Evolutionary conservation across 192 early-diverging fungal genomes (phyloP).

Genomic region (Rhizophagus clarus): DNA sequence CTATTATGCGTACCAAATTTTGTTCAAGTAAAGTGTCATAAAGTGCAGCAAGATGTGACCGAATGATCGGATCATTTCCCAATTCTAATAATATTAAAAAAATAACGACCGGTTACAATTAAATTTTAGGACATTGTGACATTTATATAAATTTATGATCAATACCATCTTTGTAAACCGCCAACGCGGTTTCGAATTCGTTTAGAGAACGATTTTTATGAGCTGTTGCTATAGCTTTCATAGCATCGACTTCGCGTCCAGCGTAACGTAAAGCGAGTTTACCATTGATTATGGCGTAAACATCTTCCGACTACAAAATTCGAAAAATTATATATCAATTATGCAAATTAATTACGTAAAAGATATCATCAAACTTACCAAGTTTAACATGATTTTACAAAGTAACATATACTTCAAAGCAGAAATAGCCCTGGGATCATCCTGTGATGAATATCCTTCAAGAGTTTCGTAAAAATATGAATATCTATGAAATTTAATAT

Average conservation of each 20-base stretch:
- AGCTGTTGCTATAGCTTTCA: conserved; percentile 92
- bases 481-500: conserved; percentile 30
- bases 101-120: not conserved
- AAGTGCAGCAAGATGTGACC: conserved; percentile 85
- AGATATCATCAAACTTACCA: conserved; percentile 53
- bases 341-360: conserved; percentile 8
- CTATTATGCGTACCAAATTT: conserved; percentile 95
- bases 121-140: not conserved
- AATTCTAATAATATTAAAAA: conserved; percentile 60
- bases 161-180: conserved; percentile 80
- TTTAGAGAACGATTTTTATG: conserved; percentile 96
- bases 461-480: conserved; percentile 99
- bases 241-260: conserved; percentile 87
- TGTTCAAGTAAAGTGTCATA: conserved; percentile 98
- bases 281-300: conserved; percentile 85
- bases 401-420: conserved; percentile 98
- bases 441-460: conserved; percentile 89
- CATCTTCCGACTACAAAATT: conserved; percentile 82
- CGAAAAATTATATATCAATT: not conserved
- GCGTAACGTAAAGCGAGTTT: conserved; percentile 91
- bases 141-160: not conserved
- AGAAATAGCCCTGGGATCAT: conserved; percentile 82
- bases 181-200: conserved; percentile 93
- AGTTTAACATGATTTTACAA: conserved; percentile 98
- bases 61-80: conserved; percentile 91